These are phyloP conservation scores for Volutella citrinella DNA, from an alignment of 2,329 filamentous ascomycete genomes.

Conservation along the genomic window DNA sequence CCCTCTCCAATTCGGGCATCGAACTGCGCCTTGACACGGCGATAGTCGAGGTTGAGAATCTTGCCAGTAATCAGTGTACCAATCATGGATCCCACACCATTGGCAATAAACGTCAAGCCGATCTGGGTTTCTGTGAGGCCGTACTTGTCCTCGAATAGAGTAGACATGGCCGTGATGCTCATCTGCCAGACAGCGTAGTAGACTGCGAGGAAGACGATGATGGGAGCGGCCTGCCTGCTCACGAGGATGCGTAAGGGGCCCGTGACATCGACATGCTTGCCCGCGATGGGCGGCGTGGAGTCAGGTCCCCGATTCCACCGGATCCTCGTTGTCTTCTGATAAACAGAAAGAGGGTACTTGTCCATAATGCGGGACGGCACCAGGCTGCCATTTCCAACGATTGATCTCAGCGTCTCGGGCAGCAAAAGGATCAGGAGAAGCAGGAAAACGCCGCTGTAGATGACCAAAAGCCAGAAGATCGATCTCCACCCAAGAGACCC, in stretches of 20 bases:
- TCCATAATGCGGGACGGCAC: conserved; percentile 31
- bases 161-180: conserved; percentile 51
- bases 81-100: conserved; percentile 52
- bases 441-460: conserved; percentile 13
- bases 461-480: conserved; percentile 19
- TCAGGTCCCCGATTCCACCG: conserved; percentile 10
- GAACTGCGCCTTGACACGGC: conserved; percentile 30
- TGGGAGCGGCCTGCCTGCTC: conserved; percentile 39
- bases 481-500: conserved; percentile 18
- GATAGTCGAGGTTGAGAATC: conserved; percentile 51
- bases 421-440: conserved; percentile 1
- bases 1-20: conserved; percentile 2
- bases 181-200: conserved; percentile 56
- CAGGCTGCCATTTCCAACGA: conserved; percentile 34
- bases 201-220: conserved; percentile 46
- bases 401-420: conserved; percentile 12
- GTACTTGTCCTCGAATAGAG: conserved; percentile 43
- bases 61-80: conserved; percentile 51
- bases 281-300: background rate
- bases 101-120: conserved; percentile 52
- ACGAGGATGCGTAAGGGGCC: conserved; percentile 46
- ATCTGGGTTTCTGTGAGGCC: conserved; percentile 41
- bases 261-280: conserved; percentile 40
- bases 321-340: conserved; percentile 29
- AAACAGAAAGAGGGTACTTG: conserved; percentile 30